Base-by-base conservation (phyloP, 306 rosid species). In the Astragalus membranaceus region DNA sequence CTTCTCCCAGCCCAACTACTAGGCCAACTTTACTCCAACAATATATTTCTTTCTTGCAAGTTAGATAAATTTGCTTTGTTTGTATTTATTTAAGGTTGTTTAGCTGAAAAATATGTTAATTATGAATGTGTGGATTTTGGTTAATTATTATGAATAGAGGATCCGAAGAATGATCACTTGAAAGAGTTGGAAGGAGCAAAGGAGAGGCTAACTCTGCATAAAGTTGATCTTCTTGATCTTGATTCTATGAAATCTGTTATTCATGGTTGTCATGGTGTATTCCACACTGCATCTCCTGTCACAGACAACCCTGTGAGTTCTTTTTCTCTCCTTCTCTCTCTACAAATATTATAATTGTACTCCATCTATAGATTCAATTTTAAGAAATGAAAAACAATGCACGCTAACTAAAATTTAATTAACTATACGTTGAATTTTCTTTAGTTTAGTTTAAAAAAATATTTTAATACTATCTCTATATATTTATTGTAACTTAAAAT, bases 241-340 rank as follows among this genome's bases (percentile, higher is more conserved):
- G 64, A 84, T 7, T 83, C 88, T 51, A 80, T 94, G 3, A 81
- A 70, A 78, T 75, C 74, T 10, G 89, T 84, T 79, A 35, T 94
- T 32, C 39, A 55, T 0, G 97, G 96, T 5, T 91, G 96, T 35
- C 78, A 84, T 42, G 99, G 97, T 4, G 85, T 94, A 50, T 81
- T 94, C 57, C 99, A 94, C 80, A 84, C 92, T 0, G 99, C 99
- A 0, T 94, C 97, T 39, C 97, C 97, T 0, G 85, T 91, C 51
- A 88, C 98, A 4, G 95, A 90, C 48, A 95, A 90, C 43, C 97
- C 96, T 0, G 98, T 94, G 33, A 69, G 80, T 47, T 33, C 26
- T 14, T 0, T 39, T 8, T 29, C 32, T 23, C 49, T 4, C 3
- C 1, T 20, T 20, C 23, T 20, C 30, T 26, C 30, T 26, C 30